A percentile compares a stretch with the other conserved stretches of the same genome.
These are phyloP conservation scores for Mortierella sp. DNA, from an alignment of 371 early-diverging fungal species.

Conservation along the genomic window DNA sequence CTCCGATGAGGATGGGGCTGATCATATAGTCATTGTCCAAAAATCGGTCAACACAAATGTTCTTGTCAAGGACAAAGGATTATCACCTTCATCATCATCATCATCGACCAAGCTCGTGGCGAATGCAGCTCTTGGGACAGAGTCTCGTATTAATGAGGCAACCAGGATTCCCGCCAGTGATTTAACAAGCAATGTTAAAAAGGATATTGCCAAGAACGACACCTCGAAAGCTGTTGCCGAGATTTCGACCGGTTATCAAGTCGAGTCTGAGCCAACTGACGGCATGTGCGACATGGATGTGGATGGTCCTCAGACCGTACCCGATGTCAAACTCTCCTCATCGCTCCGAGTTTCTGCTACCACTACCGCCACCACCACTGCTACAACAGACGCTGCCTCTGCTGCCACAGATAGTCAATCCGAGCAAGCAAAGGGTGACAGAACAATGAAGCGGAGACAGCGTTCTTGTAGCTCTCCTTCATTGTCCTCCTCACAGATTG, in stretches of 20 bases:
- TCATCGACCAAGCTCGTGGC: neutral
- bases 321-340: slow-evolving; percentile 8
- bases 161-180: neutral
- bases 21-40: neutral
- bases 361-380: no score
- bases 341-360: slow-evolving; percentile 4
- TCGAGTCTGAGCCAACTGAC: slow-evolving; percentile 2
- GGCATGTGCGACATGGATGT: slow-evolving; percentile 16
- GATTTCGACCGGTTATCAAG: neutral
- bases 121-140: neutral
- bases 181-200: neutral
- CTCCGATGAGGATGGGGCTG: neutral
- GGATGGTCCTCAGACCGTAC: slow-evolving; percentile 21
- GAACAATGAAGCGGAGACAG: neutral
- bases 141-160: neutral
- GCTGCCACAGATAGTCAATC: neutral
- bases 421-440: neutral
- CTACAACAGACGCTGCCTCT: neutral
- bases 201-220: neutral
- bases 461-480: slow-evolving; percentile 16
- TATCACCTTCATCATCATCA: neutral
- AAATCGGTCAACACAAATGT: neutral
- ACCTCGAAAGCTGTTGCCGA: neutral
- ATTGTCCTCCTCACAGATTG: neutral
- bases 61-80: neutral